Evolutionary conservation across 176 grass and related monocot genomes (phyloP).

Genomic region (Cymbopogon citratus): DNA sequence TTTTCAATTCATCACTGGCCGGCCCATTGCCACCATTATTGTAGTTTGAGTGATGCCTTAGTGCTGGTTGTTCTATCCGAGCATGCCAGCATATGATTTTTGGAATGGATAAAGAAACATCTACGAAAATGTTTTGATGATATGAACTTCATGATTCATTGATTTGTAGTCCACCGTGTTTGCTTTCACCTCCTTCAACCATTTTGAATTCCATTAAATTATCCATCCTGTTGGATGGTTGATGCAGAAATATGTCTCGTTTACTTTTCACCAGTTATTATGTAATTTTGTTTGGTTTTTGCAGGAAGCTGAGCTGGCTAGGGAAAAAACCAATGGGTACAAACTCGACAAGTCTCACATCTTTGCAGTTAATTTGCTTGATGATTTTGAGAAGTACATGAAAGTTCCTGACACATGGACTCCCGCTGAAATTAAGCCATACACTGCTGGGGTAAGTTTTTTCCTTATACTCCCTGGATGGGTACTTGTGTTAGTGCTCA

Average conservation of each 20-base stretch:
- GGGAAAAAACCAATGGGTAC: constrained; percentile 91
- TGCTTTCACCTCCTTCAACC: neutral
- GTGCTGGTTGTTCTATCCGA: neutral
- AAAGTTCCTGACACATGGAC: constrained; percentile 90
- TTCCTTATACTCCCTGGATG: neutral
- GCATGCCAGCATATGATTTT: neutral
- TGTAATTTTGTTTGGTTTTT: neutral
- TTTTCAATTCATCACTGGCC: neutral
- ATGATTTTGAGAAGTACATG: constrained; percentile 94
- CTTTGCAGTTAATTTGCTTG: constrained; percentile 84
- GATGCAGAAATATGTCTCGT: neutral
- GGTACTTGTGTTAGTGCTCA: neutral
- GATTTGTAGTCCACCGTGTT: neutral
- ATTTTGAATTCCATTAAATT: neutral
- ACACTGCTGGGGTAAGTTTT: constrained; percentile 65
- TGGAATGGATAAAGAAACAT: neutral
- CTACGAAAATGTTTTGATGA: neutral
- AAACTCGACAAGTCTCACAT: constrained; percentile 90
- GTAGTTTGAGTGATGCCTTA: neutral
- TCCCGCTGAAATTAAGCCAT: constrained; percentile 88
- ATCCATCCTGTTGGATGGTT: neutral
- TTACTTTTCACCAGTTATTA: neutral
- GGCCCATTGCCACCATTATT: neutral
- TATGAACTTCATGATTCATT: neutral
- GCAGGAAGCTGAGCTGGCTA: constrained; percentile 85